Percentiles rank a stretch among this genome's conserved stretches.
Conservation (phyloP, 192 early-diverging fungal species). For the Hyaloraphidium curvatum region DNA sequence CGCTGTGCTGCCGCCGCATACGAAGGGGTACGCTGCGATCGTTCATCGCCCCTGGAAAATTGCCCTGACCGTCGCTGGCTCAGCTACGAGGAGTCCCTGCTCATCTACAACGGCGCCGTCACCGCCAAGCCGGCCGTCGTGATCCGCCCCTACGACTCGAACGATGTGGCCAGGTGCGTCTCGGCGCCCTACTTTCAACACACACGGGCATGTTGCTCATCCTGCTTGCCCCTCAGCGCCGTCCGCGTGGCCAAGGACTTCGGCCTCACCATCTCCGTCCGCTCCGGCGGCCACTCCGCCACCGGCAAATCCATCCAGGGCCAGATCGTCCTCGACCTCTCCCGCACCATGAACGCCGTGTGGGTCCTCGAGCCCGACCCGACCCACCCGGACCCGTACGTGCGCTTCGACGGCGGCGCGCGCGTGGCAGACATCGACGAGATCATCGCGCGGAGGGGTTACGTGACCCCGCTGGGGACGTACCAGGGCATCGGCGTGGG, state of each 20-base stretch:
- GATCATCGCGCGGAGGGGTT: background rate
- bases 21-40: background rate
- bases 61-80: background rate
- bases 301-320: background rate
- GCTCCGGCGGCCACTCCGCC: background rate
- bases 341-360: background rate
- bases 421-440: constrained; percentile 3
- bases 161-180: background rate
- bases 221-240: no score
- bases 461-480: background rate
- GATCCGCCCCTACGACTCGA: background rate
- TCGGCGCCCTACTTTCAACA: no score
- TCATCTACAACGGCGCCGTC: constrained; percentile 2
- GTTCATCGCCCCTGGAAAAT: background rate
- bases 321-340: background rate
- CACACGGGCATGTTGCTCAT: no score
- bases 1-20: background rate
- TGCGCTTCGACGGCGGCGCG: background rate
- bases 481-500: constrained; percentile 2
- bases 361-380: background rate
- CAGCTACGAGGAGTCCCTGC: background rate
- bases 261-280: background rate
- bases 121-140: background rate
- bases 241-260: background rate
- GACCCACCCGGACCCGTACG: background rate